Evolutionary conservation across 345 rosid species (phyloP).

Genomic region (Turritis glabra): DNA sequence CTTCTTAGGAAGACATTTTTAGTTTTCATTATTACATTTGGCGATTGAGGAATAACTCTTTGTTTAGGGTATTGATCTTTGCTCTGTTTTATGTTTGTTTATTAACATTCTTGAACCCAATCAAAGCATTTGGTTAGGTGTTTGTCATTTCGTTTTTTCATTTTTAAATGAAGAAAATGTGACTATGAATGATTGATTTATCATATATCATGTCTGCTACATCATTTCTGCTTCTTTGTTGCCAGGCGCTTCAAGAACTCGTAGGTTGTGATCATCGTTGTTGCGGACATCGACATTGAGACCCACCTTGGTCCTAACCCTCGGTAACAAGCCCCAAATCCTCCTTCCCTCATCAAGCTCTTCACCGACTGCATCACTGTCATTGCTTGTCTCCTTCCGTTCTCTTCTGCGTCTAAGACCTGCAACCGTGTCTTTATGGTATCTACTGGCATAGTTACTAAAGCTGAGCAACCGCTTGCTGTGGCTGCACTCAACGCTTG

Average conservation of each 20-base stretch:
- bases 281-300: constrained; percentile 85
- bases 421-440: constrained; percentile 87
- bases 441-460: constrained; percentile 83
- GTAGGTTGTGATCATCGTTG: constrained; percentile 87
- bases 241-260: constrained; percentile 81
- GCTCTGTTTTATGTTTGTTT: constrained; percentile 28
- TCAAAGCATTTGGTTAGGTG: constrained; percentile 17
- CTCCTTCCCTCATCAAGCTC: constrained; percentile 74
- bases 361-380: constrained; percentile 60
- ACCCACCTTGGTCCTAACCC: constrained; percentile 98
- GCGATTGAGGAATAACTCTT: constrained; percentile 25
- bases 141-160: constrained; percentile 6
- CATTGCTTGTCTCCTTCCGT: constrained; percentile 59
- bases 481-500: constrained; percentile 76
- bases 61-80: constrained; percentile 28
- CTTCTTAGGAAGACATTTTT: constrained; percentile 26
- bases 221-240: constrained; percentile 50
- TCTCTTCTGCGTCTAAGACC: constrained; percentile 72
- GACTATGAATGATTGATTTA: constrained; percentile 8
- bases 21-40: constrained; percentile 24
- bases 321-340: constrained; percentile 72
- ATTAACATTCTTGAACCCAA: constrained; percentile 16
- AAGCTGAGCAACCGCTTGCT: constrained; percentile 80
- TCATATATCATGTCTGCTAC: constrained; percentile 19
- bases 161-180: neutral